phyloP scores from a whole-genome alignment of 352 stramenopile species.

The Phytophthora tubulina region DNA sequence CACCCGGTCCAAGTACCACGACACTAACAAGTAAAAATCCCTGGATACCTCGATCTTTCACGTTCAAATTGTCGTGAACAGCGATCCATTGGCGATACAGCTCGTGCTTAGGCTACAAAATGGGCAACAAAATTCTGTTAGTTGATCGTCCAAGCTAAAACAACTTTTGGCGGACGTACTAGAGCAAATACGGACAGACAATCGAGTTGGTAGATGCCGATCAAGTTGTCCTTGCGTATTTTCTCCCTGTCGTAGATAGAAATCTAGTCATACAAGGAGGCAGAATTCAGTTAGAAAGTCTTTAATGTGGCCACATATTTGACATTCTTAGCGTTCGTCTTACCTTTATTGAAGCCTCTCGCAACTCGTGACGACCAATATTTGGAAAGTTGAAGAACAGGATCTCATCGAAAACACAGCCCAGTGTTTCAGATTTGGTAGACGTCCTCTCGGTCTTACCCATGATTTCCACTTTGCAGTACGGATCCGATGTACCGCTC shows the following conservation, averaged over 20 bases:
- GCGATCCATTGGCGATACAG: conserved; percentile 92
- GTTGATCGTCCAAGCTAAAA: background rate
- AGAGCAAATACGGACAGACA: conserved; percentile 77
- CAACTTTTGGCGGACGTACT: conserved; percentile 37
- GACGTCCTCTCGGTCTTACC: conserved; percentile 78
- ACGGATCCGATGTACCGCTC: conserved; percentile 90
- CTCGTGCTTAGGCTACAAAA: conserved; percentile 77
- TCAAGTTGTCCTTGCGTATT: conserved; percentile 81
- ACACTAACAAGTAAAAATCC: conserved; percentile 79
- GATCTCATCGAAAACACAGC: conserved; percentile 92
- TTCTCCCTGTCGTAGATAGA: conserved; percentile 80
- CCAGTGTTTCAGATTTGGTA: conserved; percentile 82
- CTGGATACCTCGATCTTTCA: conserved; percentile 88
- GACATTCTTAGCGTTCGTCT: too few species aligned
- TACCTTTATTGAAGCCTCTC: conserved; percentile 77
- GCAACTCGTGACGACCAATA: conserved; percentile 76
- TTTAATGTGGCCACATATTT: too few species aligned
- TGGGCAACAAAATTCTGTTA: background rate
- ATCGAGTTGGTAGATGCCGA: conserved; percentile 89
- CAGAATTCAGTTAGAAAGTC: conserved; percentile 1
- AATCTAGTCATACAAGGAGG: conserved; percentile 44
- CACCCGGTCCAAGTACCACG: conserved; percentile 74
- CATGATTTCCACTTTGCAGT: conserved; percentile 86
- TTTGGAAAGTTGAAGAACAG: conserved; percentile 92
- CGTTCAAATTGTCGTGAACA: conserved; percentile 89